Conservation (phyloP, 1,284 basidiomycete species). For the Pseudozyma flocculosa region DNA sequence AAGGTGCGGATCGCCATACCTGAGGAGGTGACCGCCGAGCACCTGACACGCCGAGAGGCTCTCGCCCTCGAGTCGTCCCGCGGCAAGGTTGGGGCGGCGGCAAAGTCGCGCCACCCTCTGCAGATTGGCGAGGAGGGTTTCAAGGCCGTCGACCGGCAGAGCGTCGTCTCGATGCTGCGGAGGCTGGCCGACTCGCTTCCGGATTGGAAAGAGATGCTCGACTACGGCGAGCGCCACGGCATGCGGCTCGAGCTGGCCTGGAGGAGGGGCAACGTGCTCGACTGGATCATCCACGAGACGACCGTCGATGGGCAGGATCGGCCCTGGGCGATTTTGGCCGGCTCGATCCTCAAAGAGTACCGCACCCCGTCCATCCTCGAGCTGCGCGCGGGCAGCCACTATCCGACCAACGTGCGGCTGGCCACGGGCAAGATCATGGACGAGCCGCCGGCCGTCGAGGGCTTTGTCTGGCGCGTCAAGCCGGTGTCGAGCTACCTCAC, state of each 20-base stretch:
- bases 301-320: conserved; percentile 69
- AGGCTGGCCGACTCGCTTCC: conserved; percentile 63
- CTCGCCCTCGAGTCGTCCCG: too few relatives aligned
- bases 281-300: conserved; percentile 75
- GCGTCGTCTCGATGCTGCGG: conserved; percentile 64
- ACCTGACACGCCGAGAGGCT: too few relatives aligned
- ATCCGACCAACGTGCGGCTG: conserved; percentile 64
- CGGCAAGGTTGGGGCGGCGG: too few relatives aligned
- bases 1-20: conserved; percentile 70
- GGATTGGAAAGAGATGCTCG: conserved; percentile 69
- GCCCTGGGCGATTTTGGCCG: conserved; percentile 72
- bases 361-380: conserved; percentile 66
- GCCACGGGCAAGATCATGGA: conserved; percentile 65
- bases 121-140: conserved; percentile 55
- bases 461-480: conserved; percentile 71
- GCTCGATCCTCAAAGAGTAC: conserved; percentile 67
- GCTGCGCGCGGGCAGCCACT: conserved; percentile 70
- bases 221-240: conserved; percentile 64
- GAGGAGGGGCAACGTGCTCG: conserved; percentile 70
- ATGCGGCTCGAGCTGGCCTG: conserved; percentile 72
- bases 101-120: too few relatives aligned
- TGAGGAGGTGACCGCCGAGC: conserved; percentile 28
- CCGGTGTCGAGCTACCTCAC: conserved; percentile 67
- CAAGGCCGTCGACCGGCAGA: conserved; percentile 65
- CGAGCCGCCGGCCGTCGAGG: conserved; percentile 76